These are phyloP conservation scores for Voacanga thouarsii DNA, from an alignment of 257 asterid species.

Conservation along the genomic window DNA sequence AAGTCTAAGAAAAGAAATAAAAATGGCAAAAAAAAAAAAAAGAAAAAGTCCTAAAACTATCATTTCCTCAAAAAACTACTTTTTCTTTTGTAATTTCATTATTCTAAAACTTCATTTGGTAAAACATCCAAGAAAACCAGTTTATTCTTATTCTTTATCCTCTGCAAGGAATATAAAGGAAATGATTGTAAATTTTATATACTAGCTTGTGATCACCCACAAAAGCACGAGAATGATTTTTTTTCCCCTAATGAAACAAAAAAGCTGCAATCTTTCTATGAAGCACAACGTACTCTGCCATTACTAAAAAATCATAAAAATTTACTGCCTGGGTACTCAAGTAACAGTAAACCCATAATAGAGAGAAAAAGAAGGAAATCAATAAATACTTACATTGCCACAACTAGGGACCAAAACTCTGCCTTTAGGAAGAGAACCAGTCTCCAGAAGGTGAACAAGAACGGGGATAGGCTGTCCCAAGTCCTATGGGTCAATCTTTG, in stretches of 20 bases:
- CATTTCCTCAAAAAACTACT: background rate
- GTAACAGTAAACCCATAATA: background rate
- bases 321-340: background rate
- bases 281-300: background rate
- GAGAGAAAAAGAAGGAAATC: background rate
- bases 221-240: background rate
- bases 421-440: conserved; percentile 69
- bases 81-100: background rate
- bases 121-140: too few relatives aligned
- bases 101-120: background rate
- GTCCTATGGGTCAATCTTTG: conserved; percentile 90
- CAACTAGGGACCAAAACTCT: conserved; percentile 86
- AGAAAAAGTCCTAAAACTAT: too few relatives aligned
- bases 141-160: background rate
- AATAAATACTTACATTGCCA: conserved; percentile 57
- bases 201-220: background rate
- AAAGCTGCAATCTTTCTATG: background rate
- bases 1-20: too few relatives aligned
- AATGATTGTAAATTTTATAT: too few relatives aligned
- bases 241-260: too few relatives aligned
- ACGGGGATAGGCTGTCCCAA: conserved; percentile 78
- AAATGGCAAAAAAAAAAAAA: too few relatives aligned
- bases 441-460: conserved; percentile 59
- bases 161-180: too few relatives aligned
- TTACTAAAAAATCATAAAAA: background rate